Percentiles rank a stretch among this genome's conserved stretches.
These are phyloP conservation scores for Serpula lacrymans DNA, from an alignment of 768 basidiomycete species.

Conservation along the genomic window DNA sequence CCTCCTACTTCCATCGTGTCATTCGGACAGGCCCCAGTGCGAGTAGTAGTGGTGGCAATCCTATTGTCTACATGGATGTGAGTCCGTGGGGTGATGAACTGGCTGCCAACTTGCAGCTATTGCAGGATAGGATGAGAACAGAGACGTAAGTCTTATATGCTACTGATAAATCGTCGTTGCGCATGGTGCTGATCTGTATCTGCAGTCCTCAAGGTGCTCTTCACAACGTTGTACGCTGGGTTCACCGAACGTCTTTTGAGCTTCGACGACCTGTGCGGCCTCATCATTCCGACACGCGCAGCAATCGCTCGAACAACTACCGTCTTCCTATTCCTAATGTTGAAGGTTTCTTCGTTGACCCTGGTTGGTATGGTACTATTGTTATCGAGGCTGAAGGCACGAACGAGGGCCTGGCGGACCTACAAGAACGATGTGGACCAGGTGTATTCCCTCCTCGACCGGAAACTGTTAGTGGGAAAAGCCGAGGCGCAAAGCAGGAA, in stretches of 20 bases:
- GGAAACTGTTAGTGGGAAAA: slow-evolving; percentile 30
- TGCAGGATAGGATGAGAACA: slow-evolving; percentile 73
- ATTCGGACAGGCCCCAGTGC: slow-evolving; percentile 50
- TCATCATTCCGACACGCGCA: slow-evolving; percentile 20
- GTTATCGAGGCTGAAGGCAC: slow-evolving; percentile 87
- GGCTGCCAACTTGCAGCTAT: slow-evolving; percentile 64
- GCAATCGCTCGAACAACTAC: slow-evolving; percentile 25
- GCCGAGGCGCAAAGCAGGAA: slow-evolving; percentile 34
- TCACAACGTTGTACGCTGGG: slow-evolving; percentile 84
- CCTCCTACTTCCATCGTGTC: slow-evolving; percentile 87
- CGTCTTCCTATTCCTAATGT: slow-evolving; percentile 52
- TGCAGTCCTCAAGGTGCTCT: slow-evolving; percentile 79
- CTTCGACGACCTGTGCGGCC: slow-evolving; percentile 49
- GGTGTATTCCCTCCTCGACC: slow-evolving; percentile 64
- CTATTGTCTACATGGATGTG: slow-evolving; percentile 70
- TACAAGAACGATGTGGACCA: slow-evolving; percentile 69
- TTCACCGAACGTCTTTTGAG: slow-evolving; percentile 74
- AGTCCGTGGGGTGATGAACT: slow-evolving; percentile 79
- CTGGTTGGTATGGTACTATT: slow-evolving; percentile 81
- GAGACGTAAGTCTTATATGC: slow-evolving; percentile 62
- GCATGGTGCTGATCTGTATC: slow-evolving; percentile 6
- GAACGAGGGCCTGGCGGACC: slow-evolving; percentile 76
- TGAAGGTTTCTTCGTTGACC: slow-evolving; percentile 58
- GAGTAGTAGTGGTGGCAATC: slow-evolving; percentile 47
- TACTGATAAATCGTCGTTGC: slow-evolving; percentile 7